Conservation (phyloP, 2,329 filamentous ascomycete genomes). For the Lecanicillium sp. region DNA sequence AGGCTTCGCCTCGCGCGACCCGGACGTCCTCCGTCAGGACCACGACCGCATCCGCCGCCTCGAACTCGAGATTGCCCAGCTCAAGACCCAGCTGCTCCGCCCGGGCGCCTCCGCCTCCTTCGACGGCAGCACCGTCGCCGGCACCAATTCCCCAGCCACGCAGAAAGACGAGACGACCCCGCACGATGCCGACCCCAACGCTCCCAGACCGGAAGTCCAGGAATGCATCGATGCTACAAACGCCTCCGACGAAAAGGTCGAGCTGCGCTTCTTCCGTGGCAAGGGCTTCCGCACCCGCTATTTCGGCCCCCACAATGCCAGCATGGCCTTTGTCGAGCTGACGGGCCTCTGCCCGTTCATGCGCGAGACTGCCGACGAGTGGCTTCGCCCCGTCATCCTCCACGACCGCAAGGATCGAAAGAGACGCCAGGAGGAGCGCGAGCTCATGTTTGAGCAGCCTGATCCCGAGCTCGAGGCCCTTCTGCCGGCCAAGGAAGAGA, state of each 20-base stretch:
- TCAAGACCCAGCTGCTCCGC: constrained; percentile 46
- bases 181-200: constrained; percentile 27
- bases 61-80: constrained; percentile 52
- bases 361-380: constrained; percentile 57
- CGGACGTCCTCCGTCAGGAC: constrained; percentile 38
- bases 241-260: constrained; percentile 40
- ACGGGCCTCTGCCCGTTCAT: constrained; percentile 55
- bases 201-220: constrained; percentile 30
- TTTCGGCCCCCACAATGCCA: constrained; percentile 55
- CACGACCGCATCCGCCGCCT: constrained; percentile 53
- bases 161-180: constrained; percentile 34
- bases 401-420: constrained; percentile 50
- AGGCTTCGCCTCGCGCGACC: constrained; percentile 30
- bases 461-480: constrained; percentile 46
- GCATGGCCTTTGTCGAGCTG: constrained; percentile 53
- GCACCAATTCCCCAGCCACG: constrained; percentile 38
- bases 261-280: constrained; percentile 52
- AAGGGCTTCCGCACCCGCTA: constrained; percentile 56
- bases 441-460: constrained; percentile 41
- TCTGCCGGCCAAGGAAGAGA: constrained; percentile 41
- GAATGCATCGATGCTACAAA: constrained; percentile 36
- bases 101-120: constrained; percentile 34
- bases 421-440: constrained; percentile 46
- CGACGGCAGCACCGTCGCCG: constrained; percentile 46
- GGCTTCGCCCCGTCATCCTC: constrained; percentile 52